These are phyloP conservation scores for Colletotrichum tanaceti DNA, from an alignment of 2,329 filamentous ascomycete species.

Conservation along the genomic window DNA sequence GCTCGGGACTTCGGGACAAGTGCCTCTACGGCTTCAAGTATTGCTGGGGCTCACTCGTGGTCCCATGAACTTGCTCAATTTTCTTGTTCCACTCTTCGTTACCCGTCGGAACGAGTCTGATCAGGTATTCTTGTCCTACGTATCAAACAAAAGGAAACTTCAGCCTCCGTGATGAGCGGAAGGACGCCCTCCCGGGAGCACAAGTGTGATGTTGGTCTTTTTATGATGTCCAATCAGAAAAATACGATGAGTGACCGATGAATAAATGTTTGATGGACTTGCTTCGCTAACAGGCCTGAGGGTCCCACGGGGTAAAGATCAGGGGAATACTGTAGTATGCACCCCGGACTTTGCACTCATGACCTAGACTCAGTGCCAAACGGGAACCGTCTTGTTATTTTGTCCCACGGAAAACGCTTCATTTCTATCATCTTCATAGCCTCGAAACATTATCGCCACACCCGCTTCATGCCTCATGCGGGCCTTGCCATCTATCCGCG, in stretches of 20 bases:
- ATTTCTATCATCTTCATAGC: not conserved
- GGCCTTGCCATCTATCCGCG: not conserved
- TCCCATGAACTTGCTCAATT: not conserved
- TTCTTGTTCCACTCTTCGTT: not conserved
- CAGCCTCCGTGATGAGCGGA: not conserved
- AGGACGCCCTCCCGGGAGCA: not conserved
- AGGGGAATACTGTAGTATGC: not conserved
- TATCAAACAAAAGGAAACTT: not conserved
- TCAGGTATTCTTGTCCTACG: too few species aligned
- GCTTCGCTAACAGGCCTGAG: not conserved
- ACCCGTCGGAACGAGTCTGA: not conserved
- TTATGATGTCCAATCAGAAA: not conserved
- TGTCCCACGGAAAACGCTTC: not conserved
- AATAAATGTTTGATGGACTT: not conserved
- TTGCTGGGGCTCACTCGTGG: not conserved
- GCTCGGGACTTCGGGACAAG: conserved; percentile 28
- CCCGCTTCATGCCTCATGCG: not conserved
- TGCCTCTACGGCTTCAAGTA: conserved; percentile 15
- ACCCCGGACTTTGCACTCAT: not conserved
- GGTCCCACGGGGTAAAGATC: not conserved
- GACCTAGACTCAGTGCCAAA: not conserved
- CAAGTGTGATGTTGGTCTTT: too few species aligned
- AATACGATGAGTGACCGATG: not conserved
- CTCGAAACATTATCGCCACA: not conserved
- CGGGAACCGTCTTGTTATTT: not conserved